Conservation (phyloP, 441 rosid genomes). For the Arabidopsis lyrata region DNA sequence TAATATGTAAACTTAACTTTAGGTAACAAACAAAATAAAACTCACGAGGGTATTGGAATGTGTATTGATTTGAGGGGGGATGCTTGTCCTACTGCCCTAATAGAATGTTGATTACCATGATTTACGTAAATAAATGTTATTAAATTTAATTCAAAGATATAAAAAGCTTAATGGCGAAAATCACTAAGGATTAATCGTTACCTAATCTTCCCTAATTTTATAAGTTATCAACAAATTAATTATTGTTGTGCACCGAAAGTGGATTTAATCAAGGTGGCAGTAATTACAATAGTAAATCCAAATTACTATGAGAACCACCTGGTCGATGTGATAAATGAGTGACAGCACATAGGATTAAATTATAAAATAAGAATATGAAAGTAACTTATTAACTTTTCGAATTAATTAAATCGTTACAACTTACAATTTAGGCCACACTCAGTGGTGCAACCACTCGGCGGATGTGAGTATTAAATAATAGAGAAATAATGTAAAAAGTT, state of each 20-base stretch:
- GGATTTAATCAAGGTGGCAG: constrained; percentile 31
- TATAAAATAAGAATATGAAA: constrained; percentile 1
- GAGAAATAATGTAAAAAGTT: no score
- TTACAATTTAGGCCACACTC: no score
- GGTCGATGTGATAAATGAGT: constrained; percentile 23
- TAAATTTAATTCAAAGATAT: constrained; percentile 2
- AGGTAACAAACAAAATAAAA: background rate
- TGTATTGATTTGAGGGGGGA: background rate
- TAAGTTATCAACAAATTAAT: constrained; percentile 9
- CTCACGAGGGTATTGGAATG: constrained; percentile 6
- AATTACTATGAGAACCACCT: constrained; percentile 1
- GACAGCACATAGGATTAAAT: constrained; percentile 18
- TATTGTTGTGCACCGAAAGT: constrained; percentile 23
- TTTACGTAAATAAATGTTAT: constrained; percentile 6
- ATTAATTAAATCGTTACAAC: constrained; percentile 5
- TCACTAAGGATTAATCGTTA: background rate
- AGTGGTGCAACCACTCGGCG: no score
- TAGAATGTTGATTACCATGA: background rate
- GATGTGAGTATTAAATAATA: no score
- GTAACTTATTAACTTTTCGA: constrained; percentile 1
- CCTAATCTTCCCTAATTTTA: constrained; percentile 5
- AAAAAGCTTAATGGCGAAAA: background rate
- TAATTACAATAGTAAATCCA: constrained; percentile 15
- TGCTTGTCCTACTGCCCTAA: constrained; percentile 5
- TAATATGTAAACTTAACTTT: constrained; percentile 3